Base-by-base conservation (phyloP, 345 rosid species). In the Citrus unshiu region DNA sequence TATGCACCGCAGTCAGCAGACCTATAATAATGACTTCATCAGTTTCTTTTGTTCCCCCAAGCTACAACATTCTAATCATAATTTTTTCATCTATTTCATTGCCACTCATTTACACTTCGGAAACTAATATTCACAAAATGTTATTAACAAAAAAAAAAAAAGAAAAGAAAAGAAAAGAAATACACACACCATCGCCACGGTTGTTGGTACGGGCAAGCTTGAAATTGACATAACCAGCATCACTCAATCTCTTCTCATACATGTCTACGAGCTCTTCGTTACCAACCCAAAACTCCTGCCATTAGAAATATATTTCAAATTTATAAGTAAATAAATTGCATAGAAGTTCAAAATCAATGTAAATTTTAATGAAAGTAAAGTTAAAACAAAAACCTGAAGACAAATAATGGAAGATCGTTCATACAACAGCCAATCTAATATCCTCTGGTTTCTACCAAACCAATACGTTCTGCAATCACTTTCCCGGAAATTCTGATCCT, bases 201-300 rank as follows among this genome's bases (percentile, higher is more conserved):
- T 95, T 95, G 88, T 93, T 93, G 76, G 99, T 95, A 29, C 99
- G 92, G 12, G 85, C 93, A 60, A 92, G 97, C 88, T 93, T 89
- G 85, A 86, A 93, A 83, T 81, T 83, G 68, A 85, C 80, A 86
- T 95, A 95, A 76, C 99, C 98, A 80, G 97, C 98, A 72, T 89
- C 93, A 21, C 90, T 87, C 66, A 95, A 91, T 79, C 94, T 90
- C 85, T 90, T 91, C 89, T 95, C 95, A 49, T 93, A 95, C 81
- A 95, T 74, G 73, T 80, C 83, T 27, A 95, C 98, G 78, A 95
- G 91, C 82, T 95, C 98, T 78, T 93, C 90, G 73, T 95, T 95
- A 32, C 95, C 95, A 46, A 89, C 88, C 98, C 98, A 95, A 79
- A 95, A 95, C 86, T 93, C 98, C 98, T 95, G 80, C 61, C 69